Base-by-base conservation (phyloP, 2,329 filamentous ascomycete species). In the Penicillium hordei region DNA sequence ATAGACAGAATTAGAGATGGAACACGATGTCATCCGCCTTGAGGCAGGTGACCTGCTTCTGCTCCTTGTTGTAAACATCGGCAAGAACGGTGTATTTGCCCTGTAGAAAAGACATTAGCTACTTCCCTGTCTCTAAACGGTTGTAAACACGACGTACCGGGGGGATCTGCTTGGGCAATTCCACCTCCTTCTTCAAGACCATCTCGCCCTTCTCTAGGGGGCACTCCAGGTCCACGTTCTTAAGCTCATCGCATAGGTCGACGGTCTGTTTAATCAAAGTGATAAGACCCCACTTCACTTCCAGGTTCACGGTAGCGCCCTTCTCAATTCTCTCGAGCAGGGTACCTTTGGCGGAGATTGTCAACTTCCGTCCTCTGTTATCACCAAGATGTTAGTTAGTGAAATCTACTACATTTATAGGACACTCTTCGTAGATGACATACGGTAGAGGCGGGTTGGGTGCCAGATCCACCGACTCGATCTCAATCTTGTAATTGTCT, bases 271-370 rank as follows among this genome's bases (percentile, higher is more conserved):
- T 90, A 76, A 99, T 86, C 63, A 99, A 84, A 55, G 87, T 90
- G 75, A 99, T 97, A 65, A 96, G 82, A 60, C 93, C 93, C 76
- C 96, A 97, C 79, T 96, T 97, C 78, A 99, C 93, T 65, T 87
- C 84, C 40, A 99, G 75, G 48, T 88, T 82, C 61, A 97, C 89
- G 68, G 90, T 91, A 59, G 93, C 91, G 58, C 91, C 93, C 58
- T 91, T 74, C 55, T 86, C 83, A 63, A 99, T 86, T 51, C 82
- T 77, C 70, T 95, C 78, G 66, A 82, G 83, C 63, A 97, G 83
- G n/a, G 79, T 85, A 57, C 93, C 94, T 33, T 79, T 82, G 46
- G 93, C 94, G 63, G 86, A 85, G 79, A 99, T 96, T 58, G 82
- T 81, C 53, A 99, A 87, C 21, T 84, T 84, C 68, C 86, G 66